Percentiles rank a stretch among this genome's conserved stretches.
Evolutionary conservation across 2,329 filamentous ascomycete species (phyloP).

Genomic region (Fusarium udum): DNA sequence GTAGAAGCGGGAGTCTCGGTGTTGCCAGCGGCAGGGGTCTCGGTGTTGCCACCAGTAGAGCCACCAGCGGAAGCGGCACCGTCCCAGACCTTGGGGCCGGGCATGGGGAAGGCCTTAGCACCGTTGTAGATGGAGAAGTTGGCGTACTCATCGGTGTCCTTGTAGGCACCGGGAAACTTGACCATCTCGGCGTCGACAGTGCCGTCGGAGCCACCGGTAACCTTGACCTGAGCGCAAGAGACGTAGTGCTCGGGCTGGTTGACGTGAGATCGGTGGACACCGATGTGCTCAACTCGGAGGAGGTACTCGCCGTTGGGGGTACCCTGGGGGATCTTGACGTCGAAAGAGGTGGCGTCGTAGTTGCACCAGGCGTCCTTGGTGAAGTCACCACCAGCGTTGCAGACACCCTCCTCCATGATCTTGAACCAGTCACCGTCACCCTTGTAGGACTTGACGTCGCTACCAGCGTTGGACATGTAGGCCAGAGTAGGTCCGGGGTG

Average conservation of each 20-base stretch:
- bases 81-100: slow-evolving; percentile 15
- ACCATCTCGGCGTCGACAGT: slow-evolving; percentile 19
- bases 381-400: slow-evolving; percentile 19
- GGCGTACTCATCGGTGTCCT: slow-evolving; percentile 10
- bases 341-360: slow-evolving; percentile 8
- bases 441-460: slow-evolving; percentile 22
- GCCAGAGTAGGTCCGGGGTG: slow-evolving; percentile 24
- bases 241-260: slow-evolving; percentile 26
- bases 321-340: slow-evolving; percentile 19
- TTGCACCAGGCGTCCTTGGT: slow-evolving; percentile 28
- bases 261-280: slow-evolving; percentile 17
- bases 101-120: slow-evolving; percentile 18
- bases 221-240: slow-evolving; percentile 19
- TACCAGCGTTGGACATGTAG: slow-evolving; percentile 10
- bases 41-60: background rate
- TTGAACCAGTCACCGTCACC: slow-evolving; percentile 18
- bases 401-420: slow-evolving; percentile 26
- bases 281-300: slow-evolving; percentile 25
- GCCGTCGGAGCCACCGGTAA: slow-evolving; percentile 12
- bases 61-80: background rate
- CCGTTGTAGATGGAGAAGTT: slow-evolving; percentile 26
- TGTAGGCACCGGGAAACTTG: slow-evolving; percentile 26
- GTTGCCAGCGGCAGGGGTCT: slow-evolving; percentile 1
- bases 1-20: background rate
- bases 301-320: slow-evolving; percentile 19